Evolutionary conservation across 176 grass and related monocot species (phyloP).

Genomic region (Zoysia pacifica): DNA sequence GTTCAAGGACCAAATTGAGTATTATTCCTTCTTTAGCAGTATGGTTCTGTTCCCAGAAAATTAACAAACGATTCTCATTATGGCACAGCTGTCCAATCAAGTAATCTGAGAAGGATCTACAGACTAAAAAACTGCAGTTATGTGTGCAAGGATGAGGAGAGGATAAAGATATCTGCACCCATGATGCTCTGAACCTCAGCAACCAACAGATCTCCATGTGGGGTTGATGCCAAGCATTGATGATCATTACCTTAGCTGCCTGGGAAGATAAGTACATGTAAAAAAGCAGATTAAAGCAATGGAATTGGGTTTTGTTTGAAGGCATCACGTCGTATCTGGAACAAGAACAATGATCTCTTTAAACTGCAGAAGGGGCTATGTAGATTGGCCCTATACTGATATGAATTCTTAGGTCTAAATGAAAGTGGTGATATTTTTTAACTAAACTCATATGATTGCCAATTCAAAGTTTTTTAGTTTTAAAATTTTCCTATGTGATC

Average conservation of each 20-base stretch:
- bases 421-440: no score
- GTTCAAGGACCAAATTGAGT: no score
- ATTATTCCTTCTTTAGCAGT: not conserved
- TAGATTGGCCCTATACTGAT: not conserved
- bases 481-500: no score
- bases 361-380: not conserved
- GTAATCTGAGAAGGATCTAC: not conserved
- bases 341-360: slow-evolving; percentile 16
- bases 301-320: slow-evolving; percentile 20
- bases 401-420: not conserved
- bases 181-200: slow-evolving; percentile 31
- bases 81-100: slow-evolving; percentile 21
- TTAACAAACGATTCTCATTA: not conserved
- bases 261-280: slow-evolving; percentile 10
- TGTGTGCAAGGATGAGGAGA: not conserved
- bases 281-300: not conserved
- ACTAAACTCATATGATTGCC: no score
- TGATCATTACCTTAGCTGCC: slow-evolving; percentile 7
- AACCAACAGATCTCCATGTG: slow-evolving; percentile 28
- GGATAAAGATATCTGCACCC: slow-evolving; percentile 8
- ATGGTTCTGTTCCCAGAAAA: slow-evolving; percentile 14
- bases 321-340: not conserved
- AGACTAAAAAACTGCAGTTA: not conserved
- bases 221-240: not conserved
- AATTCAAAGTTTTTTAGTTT: no score